A percentile compares a stretch with the other conserved stretches of the same genome.
phyloP scores from a whole-genome alignment of 441 rosid genomes.

The Gossypium schwendimanii region DNA sequence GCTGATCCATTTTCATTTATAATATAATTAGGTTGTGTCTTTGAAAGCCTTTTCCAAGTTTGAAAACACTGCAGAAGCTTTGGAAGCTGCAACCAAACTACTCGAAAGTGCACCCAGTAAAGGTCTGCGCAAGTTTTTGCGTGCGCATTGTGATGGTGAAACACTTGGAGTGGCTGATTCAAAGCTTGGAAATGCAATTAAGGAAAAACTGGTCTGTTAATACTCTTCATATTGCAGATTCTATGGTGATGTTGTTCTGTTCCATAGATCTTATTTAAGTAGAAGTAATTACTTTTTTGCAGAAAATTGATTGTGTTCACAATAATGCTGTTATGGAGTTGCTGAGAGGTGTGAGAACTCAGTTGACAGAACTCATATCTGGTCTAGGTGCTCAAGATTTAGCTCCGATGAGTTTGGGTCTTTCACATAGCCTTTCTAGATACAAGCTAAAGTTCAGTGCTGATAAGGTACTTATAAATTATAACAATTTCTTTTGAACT shows the following conservation, averaged over 20 bases:
- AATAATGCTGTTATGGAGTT: slow-evolving; percentile 83
- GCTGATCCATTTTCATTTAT: slow-evolving; percentile 3
- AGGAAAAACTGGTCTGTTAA: slow-evolving; percentile 69
- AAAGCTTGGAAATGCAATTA: slow-evolving; percentile 86
- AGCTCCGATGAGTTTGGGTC: slow-evolving; percentile 94
- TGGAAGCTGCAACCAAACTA: slow-evolving; percentile 66
- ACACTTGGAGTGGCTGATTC: slow-evolving; percentile 73
- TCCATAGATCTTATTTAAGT: slow-evolving; percentile 2
- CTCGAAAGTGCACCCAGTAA: slow-evolving; percentile 61
- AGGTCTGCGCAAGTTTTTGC: slow-evolving; percentile 65
- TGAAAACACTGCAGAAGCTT: slow-evolving; percentile 77
- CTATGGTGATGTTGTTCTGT: background rate
- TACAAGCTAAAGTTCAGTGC: slow-evolving; percentile 86
- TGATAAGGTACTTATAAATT: slow-evolving; percentile 54
- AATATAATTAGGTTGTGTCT: slow-evolving; percentile 48
- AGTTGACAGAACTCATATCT: slow-evolving; percentile 75
- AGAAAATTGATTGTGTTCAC: slow-evolving; percentile 90
- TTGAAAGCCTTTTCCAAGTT: slow-evolving; percentile 78
- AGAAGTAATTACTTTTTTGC: slow-evolving; percentile 15
- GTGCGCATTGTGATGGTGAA: slow-evolving; percentile 65
- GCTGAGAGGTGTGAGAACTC: slow-evolving; percentile 83
- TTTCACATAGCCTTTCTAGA: slow-evolving; percentile 83
- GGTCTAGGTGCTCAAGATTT: slow-evolving; percentile 76
- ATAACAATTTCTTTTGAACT: background rate
- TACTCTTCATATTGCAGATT: background rate